Conservation (phyloP, 345 rosid genomes). For the Salix viminalis region DNA sequence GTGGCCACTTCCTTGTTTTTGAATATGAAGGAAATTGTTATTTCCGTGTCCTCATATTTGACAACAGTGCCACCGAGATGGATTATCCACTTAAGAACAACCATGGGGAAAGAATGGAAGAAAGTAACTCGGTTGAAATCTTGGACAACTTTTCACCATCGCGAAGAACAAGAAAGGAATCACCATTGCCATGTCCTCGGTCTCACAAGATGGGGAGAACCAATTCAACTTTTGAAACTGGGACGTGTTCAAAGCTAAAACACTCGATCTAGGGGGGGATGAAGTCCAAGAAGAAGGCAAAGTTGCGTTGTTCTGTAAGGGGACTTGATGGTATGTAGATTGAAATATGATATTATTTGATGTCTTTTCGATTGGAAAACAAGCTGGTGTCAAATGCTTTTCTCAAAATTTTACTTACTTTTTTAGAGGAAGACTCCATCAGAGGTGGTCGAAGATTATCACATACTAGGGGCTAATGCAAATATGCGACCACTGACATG, state of each 20-base stretch:
- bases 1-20: slow-evolving; percentile 18
- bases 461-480: too few species aligned
- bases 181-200: background rate
- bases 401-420: background rate
- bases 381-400: background rate
- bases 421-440: background rate
- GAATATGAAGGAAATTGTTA: slow-evolving; percentile 13
- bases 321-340: background rate
- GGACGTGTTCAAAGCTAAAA: background rate
- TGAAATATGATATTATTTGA: background rate
- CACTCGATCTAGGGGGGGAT: background rate
- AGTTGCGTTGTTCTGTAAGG: background rate
- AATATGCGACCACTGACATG: background rate
- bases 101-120: background rate
- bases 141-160: background rate
- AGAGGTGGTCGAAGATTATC: background rate
- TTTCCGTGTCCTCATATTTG: slow-evolving; percentile 23
- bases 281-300: background rate
- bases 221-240: background rate
- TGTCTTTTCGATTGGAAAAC: too few species aligned
- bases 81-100: slow-evolving; percentile 3
- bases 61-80: slow-evolving; percentile 19
- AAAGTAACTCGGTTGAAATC: background rate
- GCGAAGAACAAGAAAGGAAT: background rate
- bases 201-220: background rate